phyloP scores from a whole-genome alignment of 2,329 filamentous ascomycete genomes.

The Ustulina deusta region DNA sequence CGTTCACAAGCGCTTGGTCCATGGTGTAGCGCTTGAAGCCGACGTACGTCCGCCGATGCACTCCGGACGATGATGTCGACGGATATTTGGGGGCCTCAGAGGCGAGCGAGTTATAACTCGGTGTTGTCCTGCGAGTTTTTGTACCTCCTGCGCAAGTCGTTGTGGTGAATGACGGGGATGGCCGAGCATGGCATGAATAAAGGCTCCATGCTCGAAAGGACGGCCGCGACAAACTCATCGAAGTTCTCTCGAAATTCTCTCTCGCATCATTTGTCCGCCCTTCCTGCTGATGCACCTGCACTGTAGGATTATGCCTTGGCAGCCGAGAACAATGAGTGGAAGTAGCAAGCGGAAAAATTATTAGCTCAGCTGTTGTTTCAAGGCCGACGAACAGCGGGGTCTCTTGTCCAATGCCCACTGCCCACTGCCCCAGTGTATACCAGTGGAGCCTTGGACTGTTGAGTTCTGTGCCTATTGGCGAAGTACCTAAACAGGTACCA shows the following conservation, averaged over 20 bases:
- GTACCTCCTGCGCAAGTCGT: slow-evolving; percentile 8
- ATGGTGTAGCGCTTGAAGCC: slow-evolving; percentile 43
- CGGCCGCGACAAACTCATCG: slow-evolving; percentile 46
- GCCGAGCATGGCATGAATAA: slow-evolving; percentile 42
- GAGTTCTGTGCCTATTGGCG: background rate
- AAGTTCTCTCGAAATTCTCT: slow-evolving; percentile 34
- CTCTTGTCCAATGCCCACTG: background rate
- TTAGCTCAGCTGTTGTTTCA: slow-evolving; percentile 2
- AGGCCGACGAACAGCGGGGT: slow-evolving; percentile 8
- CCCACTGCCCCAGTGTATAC: too few relatives aligned
- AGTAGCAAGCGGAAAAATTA: slow-evolving; percentile 22
- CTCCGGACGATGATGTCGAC: slow-evolving; percentile 5
- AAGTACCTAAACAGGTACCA: too few relatives aligned
- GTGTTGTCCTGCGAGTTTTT: background rate
- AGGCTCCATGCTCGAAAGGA: slow-evolving; percentile 49
- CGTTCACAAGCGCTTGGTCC: slow-evolving; percentile 42
- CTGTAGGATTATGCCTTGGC: background rate
- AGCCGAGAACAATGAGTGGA: background rate
- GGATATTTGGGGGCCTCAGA: slow-evolving; percentile 6
- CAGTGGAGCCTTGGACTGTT: background rate
- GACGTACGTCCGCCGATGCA: slow-evolving; percentile 30
- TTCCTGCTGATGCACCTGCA: slow-evolving; percentile 5
- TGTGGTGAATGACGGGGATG: slow-evolving; percentile 26
- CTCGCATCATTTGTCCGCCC: slow-evolving; percentile 28
- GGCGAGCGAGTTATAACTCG: slow-evolving; percentile 24